Percentiles rank a stretch among this genome's conserved stretches.
These are phyloP conservation scores for Hemileccinum rubropunctum DNA, from an alignment of 768 basidiomycete species.

Conservation along the genomic window DNA sequence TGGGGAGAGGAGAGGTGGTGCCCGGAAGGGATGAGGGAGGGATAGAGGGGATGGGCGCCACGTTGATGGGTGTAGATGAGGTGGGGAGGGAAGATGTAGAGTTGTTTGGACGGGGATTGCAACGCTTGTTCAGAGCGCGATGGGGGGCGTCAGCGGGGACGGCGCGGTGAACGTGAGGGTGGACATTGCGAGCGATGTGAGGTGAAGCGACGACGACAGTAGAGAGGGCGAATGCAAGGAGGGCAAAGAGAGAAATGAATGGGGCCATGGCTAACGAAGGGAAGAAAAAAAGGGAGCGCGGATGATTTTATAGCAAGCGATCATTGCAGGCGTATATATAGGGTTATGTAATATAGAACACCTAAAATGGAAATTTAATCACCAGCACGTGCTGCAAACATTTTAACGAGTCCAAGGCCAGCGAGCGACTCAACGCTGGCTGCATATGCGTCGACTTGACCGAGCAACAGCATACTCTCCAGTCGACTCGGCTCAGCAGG, in stretches of 20 bases:
- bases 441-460: slow-evolving; percentile 84
- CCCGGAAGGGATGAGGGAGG: not conserved
- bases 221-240: slow-evolving; percentile 43
- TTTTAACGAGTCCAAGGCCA: slow-evolving; percentile 69
- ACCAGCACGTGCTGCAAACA: slow-evolving; percentile 64
- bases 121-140: slow-evolving; percentile 32
- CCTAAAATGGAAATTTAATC: not conserved
- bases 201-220: slow-evolving; percentile 37
- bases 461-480: slow-evolving; percentile 82
- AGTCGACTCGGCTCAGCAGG: slow-evolving; percentile 85
- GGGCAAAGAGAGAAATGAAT: slow-evolving; percentile 41
- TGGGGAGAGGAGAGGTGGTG: not conserved
- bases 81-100: not conserved
- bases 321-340: too few species aligned
- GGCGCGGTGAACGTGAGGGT: slow-evolving; percentile 22
- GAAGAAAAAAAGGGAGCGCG: slow-evolving; percentile 6
- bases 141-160: not conserved
- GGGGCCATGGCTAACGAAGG: slow-evolving; percentile 25
- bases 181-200: slow-evolving; percentile 31
- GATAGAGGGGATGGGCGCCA: too few species aligned
- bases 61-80: too few species aligned
- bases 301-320: too few species aligned
- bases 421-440: slow-evolving; percentile 70
- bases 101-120: slow-evolving; percentile 16
- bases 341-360: not conserved